Evolutionary conservation across 1,284 basidiomycete genomes (phyloP), one percentile per base, ranked within the genome.

Genomic region (Cutaneotrichosporon sp.): DNA sequence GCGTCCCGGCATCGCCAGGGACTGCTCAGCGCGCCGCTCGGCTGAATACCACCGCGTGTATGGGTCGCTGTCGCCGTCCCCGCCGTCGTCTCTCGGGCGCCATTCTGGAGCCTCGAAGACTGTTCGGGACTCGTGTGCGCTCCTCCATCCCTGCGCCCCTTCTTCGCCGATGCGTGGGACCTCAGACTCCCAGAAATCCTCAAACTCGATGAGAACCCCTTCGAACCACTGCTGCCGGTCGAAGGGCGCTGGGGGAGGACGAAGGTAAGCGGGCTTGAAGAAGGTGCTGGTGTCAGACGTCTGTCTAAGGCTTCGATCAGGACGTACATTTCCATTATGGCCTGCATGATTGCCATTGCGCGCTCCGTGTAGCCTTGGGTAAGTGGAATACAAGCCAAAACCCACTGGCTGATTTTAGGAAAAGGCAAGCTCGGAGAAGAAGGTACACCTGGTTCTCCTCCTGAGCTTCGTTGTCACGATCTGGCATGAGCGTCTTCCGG

Each of bases 391-490:
- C 10, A 22, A 35, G 41, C 37, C 17, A 19, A 31, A 42, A 70
- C 83, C 60, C 57, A 90, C 90, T 90, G 65, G 90, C 85, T 68
- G 85, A 81, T 57, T 82, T 81, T 19, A 91, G 78, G 48, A 82
- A 82, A 9, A 86, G 46, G 24, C 68, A 68, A 1, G 62, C 68
- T 26, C 74, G 53, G 11, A 74, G 52, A 22, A 74, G 46, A 3
- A 76, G 62, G 43, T 74, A 74, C 4, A 76, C 60, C 44, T 63
- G 59, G 54, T 73, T 65, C 57, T 74, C 68, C 51, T 75, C 72
- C 12, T 53, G 55, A 2, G 61, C 59, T 34, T 60, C 59, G 1
- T 49, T 38, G 41, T 58, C 48, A 6, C 44, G 26, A 7, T 41
- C 52, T 52, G 45, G 6, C 14, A 7, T 8, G 14, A 5, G 0